Percentiles rank a stretch among this genome's conserved stretches.
Evolutionary conservation across 2,329 filamentous ascomycete genomes (phyloP).

Genomic region (Claviceps quebecensis): DNA sequence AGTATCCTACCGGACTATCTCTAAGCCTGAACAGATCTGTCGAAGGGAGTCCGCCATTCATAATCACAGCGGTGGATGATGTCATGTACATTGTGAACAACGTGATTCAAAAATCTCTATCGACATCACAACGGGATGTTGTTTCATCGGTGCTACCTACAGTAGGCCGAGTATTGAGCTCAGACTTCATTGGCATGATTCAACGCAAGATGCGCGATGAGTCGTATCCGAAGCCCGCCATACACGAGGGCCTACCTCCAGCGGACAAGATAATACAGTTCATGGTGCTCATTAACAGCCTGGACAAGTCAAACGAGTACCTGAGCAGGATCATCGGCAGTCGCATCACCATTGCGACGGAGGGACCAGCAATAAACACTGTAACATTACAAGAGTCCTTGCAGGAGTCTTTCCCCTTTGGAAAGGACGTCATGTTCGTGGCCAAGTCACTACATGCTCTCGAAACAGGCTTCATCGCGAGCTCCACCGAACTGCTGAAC

Average conservation of each 20-base stretch:
- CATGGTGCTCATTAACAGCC: conserved; percentile 85
- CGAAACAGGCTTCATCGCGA: conserved; percentile 57
- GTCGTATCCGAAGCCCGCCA: conserved; percentile 67
- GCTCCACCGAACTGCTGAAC: conserved; percentile 66
- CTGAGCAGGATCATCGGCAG: conserved; percentile 69
- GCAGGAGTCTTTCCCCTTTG: conserved; percentile 63
- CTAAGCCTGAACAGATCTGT: conserved; percentile 60
- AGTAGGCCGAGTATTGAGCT: conserved; percentile 64
- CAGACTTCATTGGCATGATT: conserved; percentile 92
- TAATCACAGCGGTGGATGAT: conserved; percentile 91
- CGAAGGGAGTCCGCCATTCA: conserved; percentile 70
- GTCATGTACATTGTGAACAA: conserved; percentile 99
- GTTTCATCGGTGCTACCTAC: conserved; percentile 66
- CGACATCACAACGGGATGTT: conserved; percentile 70
- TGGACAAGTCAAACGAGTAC: conserved; percentile 87
- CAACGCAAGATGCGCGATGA: conserved; percentile 97
- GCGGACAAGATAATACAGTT: conserved; percentile 84
- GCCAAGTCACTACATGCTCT: conserved; percentile 53
- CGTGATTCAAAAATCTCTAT: conserved; percentile 72
- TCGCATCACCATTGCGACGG: conserved; percentile 37
- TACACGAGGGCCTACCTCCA: conserved; percentile 70
- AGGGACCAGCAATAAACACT: conserved; percentile 18
- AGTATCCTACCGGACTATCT: conserved; percentile 66
- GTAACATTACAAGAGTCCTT: conserved; percentile 30
- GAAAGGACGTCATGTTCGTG: conserved; percentile 58